Evolutionary conservation across 2,329 filamentous ascomycete genomes (phyloP).

Genomic region (Diaporthe sp.): DNA sequence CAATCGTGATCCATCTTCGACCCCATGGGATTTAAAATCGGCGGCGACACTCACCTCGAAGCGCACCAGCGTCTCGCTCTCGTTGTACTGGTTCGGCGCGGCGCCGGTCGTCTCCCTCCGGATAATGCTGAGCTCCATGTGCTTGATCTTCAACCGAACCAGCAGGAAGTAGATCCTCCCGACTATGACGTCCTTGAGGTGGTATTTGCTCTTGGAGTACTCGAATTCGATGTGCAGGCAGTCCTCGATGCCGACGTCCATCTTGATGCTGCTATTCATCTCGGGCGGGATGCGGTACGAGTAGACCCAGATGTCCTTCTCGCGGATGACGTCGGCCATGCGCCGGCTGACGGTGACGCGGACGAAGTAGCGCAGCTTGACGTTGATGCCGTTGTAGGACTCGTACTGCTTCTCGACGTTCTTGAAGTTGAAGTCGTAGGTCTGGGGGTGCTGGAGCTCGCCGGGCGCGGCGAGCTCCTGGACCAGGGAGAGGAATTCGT

Average conservation of each 20-base stretch:
- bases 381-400: slow-evolving; percentile 99
- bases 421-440: slow-evolving; percentile 99
- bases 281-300: slow-evolving; percentile 98
- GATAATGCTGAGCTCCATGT: slow-evolving; percentile 99
- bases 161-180: slow-evolving; percentile 98
- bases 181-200: slow-evolving; percentile 98
- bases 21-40: background rate
- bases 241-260: slow-evolving; percentile 99
- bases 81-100: slow-evolving; percentile 98
- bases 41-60: slow-evolving; percentile 78
- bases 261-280: slow-evolving; percentile 99
- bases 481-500: slow-evolving; percentile 97
- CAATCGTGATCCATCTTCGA: too few species aligned
- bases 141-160: slow-evolving; percentile 98
- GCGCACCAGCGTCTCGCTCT: slow-evolving; percentile 96
- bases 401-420: slow-evolving; percentile 99
- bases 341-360: slow-evolving; percentile 95
- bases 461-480: slow-evolving; percentile 97
- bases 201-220: slow-evolving; percentile 99
- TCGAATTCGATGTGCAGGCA: slow-evolving; percentile 99
- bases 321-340: slow-evolving; percentile 97
- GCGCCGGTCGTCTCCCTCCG: slow-evolving; percentile 95
- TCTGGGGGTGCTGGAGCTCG: slow-evolving; percentile 98
- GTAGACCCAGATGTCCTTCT: slow-evolving; percentile 99
- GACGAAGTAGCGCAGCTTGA: slow-evolving; percentile 98